phyloP scores from a whole-genome alignment of 495 filamentous ascomycete species.

The Podospora didyma region DNA sequence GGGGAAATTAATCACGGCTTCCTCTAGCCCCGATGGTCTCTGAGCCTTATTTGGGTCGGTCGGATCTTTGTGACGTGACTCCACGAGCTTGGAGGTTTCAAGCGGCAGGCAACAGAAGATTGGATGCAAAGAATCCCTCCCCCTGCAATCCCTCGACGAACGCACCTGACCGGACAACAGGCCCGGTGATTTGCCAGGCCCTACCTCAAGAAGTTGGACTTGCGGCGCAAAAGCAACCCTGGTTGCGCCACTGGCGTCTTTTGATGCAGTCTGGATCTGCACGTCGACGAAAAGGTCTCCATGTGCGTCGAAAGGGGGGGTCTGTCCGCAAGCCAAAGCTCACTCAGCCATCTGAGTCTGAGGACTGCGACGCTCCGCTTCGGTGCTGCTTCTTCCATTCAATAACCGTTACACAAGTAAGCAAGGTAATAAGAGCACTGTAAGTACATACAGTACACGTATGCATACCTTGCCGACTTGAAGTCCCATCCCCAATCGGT shows the following conservation, averaged over 20 bases:
- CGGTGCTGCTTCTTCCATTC: too few relatives aligned
- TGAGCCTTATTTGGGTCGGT: not conserved
- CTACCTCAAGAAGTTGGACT: not conserved
- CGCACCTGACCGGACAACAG: slow-evolving; percentile 19
- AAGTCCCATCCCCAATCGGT: too few relatives aligned
- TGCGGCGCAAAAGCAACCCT: slow-evolving; percentile 8
- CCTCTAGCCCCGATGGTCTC: not conserved
- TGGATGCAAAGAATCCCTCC: not conserved
- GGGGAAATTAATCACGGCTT: not conserved
- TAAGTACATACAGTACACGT: too few relatives aligned
- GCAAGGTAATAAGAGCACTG: too few relatives aligned
- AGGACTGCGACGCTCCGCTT: too few relatives aligned
- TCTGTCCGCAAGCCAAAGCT: not conserved
- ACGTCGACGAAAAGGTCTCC: slow-evolving; percentile 24
- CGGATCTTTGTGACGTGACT: not conserved
- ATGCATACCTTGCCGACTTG: too few relatives aligned
- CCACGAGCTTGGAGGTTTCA: not conserved
- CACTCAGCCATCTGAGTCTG: not conserved
- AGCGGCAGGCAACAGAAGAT: not conserved
- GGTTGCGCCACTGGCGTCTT: slow-evolving; percentile 21
- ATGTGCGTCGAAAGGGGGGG: slow-evolving; percentile 6
- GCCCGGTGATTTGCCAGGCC: slow-evolving; percentile 11
- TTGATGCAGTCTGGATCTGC: slow-evolving; percentile 19
- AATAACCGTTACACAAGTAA: too few relatives aligned
- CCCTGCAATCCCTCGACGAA: not conserved